Conservation (phyloP, 805 yeast species). For the Kodamaea laetipori region DNA sequence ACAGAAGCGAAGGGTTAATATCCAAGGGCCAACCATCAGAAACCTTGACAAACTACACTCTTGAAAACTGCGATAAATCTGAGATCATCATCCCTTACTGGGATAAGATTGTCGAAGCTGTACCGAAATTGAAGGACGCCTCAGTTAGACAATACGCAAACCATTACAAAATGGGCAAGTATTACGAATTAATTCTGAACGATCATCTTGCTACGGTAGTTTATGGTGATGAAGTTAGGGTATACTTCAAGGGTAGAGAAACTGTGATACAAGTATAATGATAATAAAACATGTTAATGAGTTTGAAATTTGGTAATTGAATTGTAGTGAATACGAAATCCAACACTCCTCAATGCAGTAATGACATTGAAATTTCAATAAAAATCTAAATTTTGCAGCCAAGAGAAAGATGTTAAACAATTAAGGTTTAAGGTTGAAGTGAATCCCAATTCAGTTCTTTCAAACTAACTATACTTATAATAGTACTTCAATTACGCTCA, state of each 20-base stretch:
- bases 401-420: too few species aligned
- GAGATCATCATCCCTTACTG: conserved; percentile 1
- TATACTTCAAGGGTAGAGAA: neutral
- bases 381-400: too few species aligned
- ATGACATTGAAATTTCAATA: too few species aligned
- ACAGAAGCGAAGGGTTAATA: neutral
- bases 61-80: neutral
- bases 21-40: neutral
- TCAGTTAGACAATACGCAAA: conserved; percentile 2
- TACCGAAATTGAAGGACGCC: neutral
- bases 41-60: neutral
- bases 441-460: too few species aligned
- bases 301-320: too few species aligned
- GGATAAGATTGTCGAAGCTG: neutral
- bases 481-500: too few species aligned
- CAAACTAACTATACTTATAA: too few species aligned
- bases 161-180: conserved; percentile 5
- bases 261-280: neutral
- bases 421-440: too few species aligned
- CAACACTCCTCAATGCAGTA: too few species aligned
- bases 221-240: neutral
- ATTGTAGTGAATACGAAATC: too few species aligned
- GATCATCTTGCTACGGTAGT: neutral
- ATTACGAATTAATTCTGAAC: neutral
- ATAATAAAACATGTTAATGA: too few species aligned